Conservation (phyloP, 805 yeast genomes). For the Spathaspora girioi region DNA sequence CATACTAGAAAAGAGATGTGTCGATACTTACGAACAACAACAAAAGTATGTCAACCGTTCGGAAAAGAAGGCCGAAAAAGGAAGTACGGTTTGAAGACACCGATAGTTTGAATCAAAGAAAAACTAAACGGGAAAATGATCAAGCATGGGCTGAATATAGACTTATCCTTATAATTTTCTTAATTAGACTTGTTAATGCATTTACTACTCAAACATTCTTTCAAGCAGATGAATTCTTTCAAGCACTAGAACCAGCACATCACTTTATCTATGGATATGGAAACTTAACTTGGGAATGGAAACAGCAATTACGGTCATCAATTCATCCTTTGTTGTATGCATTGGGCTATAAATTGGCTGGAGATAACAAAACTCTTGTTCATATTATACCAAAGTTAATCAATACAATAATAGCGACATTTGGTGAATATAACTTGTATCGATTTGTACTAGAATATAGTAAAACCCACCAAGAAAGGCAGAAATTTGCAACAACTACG, state of each 20-base stretch:
- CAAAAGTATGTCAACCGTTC: neutral
- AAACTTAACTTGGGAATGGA: slow-evolving; percentile 94
- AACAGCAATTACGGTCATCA: slow-evolving; percentile 66
- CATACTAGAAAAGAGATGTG: neutral
- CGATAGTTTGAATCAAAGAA: neutral
- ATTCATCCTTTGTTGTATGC: slow-evolving; percentile 76
- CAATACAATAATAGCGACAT: slow-evolving; percentile 66
- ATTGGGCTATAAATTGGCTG: slow-evolving; percentile 26
- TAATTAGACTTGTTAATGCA: slow-evolving; percentile 49
- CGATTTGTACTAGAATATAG: slow-evolving; percentile 40
- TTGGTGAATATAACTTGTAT: slow-evolving; percentile 64
- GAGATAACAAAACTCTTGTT: slow-evolving; percentile 32
- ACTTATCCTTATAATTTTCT: slow-evolving; percentile 4
- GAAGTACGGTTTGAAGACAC: neutral
- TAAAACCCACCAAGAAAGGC: slow-evolving; percentile 13
- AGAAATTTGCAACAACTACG: slow-evolving; percentile 35
- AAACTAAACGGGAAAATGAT: neutral
- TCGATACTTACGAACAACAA: neutral
- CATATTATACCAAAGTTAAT: slow-evolving; percentile 58
- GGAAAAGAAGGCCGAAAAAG: neutral
- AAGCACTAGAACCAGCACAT: slow-evolving; percentile 91
- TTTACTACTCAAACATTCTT: slow-evolving; percentile 68
- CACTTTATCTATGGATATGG: slow-evolving; percentile 72
- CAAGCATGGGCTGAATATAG: neutral
- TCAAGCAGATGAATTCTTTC: slow-evolving; percentile 97